Conservation (phyloP, 2,329 filamentous ascomycete species). For the Nemania serpens region DNA sequence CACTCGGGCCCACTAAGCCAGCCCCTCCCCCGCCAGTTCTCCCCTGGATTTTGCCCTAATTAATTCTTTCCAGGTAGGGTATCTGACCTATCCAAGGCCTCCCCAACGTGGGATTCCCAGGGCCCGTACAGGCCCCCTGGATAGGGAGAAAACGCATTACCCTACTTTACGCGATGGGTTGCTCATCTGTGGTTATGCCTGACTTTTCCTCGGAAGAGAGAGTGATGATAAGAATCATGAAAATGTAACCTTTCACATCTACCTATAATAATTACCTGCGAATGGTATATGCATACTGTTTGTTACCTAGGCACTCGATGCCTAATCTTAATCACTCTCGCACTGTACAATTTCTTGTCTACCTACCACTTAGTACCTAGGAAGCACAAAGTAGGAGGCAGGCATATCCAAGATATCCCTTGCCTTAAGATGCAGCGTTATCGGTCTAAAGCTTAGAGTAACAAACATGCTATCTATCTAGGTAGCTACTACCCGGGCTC, state of each 20-base stretch:
- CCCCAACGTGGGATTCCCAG: constrained; percentile 10
- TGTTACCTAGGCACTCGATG: not conserved
- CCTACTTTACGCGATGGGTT: not conserved
- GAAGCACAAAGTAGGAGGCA: no score
- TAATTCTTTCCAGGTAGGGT: no score
- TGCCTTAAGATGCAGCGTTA: no score
- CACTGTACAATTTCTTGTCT: not conserved
- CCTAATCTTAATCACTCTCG: not conserved
- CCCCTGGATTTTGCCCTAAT: not conserved
- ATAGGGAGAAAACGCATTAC: not conserved
- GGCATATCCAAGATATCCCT: no score
- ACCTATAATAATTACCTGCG: no score
- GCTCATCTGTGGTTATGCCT: constrained; percentile 19
- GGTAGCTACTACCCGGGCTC: no score
- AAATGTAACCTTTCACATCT: not conserved
- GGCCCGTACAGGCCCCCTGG: not conserved
- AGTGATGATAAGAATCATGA: not conserved
- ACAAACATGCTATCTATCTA: no score
- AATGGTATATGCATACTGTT: no score
- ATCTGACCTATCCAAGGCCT: no score
- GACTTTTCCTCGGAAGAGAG: constrained; percentile 14
- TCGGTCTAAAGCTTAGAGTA: no score
- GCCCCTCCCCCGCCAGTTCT: not conserved
- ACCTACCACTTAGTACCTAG: no score
- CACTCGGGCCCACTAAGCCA: not conserved